Evolutionary conservation across 2,329 filamentous ascomycete genomes (phyloP), one percentile per base, ranked within the genome.

Genomic region (Aquanectria penicillioides): DNA sequence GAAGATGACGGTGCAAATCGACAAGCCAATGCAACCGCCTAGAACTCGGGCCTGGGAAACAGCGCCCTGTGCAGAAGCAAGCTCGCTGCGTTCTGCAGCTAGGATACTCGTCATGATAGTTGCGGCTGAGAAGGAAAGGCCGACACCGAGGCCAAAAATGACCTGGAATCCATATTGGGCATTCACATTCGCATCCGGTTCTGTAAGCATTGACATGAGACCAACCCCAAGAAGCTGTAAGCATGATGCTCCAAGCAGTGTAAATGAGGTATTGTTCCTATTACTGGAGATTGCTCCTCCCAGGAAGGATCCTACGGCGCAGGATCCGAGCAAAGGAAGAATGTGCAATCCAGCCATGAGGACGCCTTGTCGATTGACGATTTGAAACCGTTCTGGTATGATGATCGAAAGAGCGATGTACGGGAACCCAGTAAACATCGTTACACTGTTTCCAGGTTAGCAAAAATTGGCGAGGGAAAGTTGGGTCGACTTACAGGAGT

Each of bases 331-430:
- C 74, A 89, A 78, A 0, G 86, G 86, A 12, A 89, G 74, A 6
- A 88, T 77, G 38, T 86, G 82, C 4, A 88, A 69, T 5, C 86
- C 85, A 0, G 86, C 84, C 66, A 79, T 78, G 20, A 88, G 75
- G 0, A 83, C 78, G 26, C 73, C 79, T 44, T 86, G 79, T 6
- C 75, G 75, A 61, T 87, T 83, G 49, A 87, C 81, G 31, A 88
- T 82, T 59, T 89, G 86, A 46, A 87, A 85, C 6, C 85, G 76
- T 62, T 89, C 83, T 1, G 86, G 86, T 5, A 89, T 78, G 26
- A 82, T 79, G 54, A 88, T 81, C 11, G 85, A 80, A n/a, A 87
- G 77, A 5, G 83, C 76, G 18, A 89, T 81, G 59, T 87, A 88
- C 0, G 82, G 77, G 48, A 84, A 86, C 2, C 86, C 86, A 0